Evolutionary conservation across 192 early-diverging fungal species (phyloP).

Genomic region (Gigaspora rosea): DNA sequence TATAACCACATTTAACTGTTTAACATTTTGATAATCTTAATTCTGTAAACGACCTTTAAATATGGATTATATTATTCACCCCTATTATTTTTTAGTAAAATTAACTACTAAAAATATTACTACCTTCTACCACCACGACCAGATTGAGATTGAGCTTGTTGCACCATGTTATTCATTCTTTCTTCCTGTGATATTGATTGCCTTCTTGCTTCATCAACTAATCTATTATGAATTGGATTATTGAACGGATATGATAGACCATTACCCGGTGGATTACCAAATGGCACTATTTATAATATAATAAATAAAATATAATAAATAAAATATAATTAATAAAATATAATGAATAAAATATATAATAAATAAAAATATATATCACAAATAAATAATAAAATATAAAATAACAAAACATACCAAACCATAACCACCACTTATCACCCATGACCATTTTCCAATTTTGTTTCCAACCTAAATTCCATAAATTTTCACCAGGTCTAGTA

Average conservation of each 20-base stretch:
- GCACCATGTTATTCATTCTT: too few relatives aligned
- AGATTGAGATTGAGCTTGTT: too few relatives aligned
- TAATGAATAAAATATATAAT: background rate
- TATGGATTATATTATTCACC: too few relatives aligned
- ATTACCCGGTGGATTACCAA: background rate
- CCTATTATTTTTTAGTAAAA: too few relatives aligned
- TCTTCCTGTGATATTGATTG: background rate
- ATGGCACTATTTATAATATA: background rate
- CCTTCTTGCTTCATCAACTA: background rate
- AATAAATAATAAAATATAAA: background rate
- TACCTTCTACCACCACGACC: too few relatives aligned
- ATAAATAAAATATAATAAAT: background rate
- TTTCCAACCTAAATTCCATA: slow-evolving; percentile 48
- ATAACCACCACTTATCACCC: slow-evolving; percentile 49
- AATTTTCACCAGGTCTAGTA: slow-evolving; percentile 39
- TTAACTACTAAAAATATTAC: too few relatives aligned
- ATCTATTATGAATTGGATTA: background rate
- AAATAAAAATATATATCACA: background rate
- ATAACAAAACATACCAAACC: slow-evolving; percentile 38
- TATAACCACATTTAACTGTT: too few relatives aligned
- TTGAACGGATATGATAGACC: background rate
- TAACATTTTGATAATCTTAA: too few relatives aligned
- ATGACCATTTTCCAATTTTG: slow-evolving; percentile 54
- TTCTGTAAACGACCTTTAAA: too few relatives aligned
- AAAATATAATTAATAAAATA: slow-evolving; percentile 37